A percentile compares a stretch with the other conserved stretches of the same genome.
Evolutionary conservation across 768 basidiomycete species (phyloP).

Genomic region (Leucocoprinus sp.): DNA sequence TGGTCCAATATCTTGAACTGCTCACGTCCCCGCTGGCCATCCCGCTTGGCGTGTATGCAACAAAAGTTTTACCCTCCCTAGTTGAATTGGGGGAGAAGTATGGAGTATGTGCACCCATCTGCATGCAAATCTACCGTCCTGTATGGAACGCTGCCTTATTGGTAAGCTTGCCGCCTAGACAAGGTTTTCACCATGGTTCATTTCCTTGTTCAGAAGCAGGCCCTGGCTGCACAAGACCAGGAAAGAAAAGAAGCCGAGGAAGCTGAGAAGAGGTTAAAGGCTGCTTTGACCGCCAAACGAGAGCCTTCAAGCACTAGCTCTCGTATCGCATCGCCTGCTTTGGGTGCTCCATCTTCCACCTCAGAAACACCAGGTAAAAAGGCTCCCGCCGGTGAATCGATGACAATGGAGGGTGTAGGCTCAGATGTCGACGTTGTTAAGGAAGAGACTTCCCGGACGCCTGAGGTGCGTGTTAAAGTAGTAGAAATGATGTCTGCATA

Average conservation of each 20-base stretch:
- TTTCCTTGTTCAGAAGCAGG: conserved; percentile 37
- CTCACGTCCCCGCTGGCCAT: conserved; percentile 68
- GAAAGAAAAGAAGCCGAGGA: conserved; percentile 50
- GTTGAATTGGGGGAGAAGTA: conserved; percentile 65
- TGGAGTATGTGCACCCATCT: conserved; percentile 77
- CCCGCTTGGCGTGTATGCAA: conserved; percentile 62
- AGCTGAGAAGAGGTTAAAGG: conserved; percentile 75
- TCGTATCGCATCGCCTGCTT: conserved; percentile 57
- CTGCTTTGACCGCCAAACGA: conserved; percentile 68
- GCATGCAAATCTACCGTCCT: conserved; percentile 92
- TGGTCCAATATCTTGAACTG: conserved; percentile 88
- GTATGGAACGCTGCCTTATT: conserved; percentile 57
- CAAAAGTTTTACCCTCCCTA: conserved; percentile 66
- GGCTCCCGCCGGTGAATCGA: conserved; percentile 20
- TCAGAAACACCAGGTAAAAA: conserved; percentile 24
- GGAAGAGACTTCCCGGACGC: conserved; percentile 2
- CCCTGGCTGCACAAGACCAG: conserved; percentile 58
- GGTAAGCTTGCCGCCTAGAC: conserved; percentile 30
- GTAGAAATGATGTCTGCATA: neutral
- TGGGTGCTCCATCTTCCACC: conserved; percentile 19
- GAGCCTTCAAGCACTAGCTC: conserved; percentile 50
- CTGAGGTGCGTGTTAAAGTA: conserved; percentile 2
- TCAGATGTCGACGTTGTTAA: neutral
- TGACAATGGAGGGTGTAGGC: conserved; percentile 48
- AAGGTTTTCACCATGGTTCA: conserved; percentile 3